Conservation (phyloP, 2,329 filamentous ascomycete genomes). For the Elsinoe necatrix region DNA sequence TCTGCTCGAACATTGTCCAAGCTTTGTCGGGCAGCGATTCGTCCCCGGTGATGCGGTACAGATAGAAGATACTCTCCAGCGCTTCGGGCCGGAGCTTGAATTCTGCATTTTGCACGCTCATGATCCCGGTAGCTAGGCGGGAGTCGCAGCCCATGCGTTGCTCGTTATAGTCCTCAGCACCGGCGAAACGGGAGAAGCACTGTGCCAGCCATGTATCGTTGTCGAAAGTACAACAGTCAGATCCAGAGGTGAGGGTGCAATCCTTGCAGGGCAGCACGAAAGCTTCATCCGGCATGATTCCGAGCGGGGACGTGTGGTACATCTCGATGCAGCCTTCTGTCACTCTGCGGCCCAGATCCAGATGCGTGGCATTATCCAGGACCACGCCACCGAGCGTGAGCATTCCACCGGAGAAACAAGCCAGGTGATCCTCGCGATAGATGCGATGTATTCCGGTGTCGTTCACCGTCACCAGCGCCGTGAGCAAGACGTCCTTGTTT, state of each 20-base stretch:
- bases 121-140: conserved; percentile 48
- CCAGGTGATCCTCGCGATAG: conserved; percentile 50
- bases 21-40: conserved; percentile 56
- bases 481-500: conserved; percentile 40
- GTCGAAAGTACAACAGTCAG: conserved; percentile 31
- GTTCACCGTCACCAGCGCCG: conserved; percentile 36
- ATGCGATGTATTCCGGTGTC: conserved; percentile 23
- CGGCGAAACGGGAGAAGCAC: conserved; percentile 20
- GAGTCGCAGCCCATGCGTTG: conserved; percentile 30
- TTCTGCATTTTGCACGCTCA: conserved; percentile 45
- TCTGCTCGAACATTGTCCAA: conserved; percentile 63
- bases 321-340: conserved; percentile 57
- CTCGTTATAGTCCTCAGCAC: conserved; percentile 14
- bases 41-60: conserved; percentile 66
- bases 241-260: conserved; percentile 22
- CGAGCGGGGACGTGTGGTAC: conserved; percentile 49
- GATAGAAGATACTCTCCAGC: conserved; percentile 70
- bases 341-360: conserved; percentile 49
- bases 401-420: conserved; percentile 64
- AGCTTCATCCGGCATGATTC: conserved; percentile 55
- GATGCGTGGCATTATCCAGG: conserved; percentile 46
- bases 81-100: conserved; percentile 68
- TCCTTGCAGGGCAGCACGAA: conserved; percentile 38
- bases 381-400: conserved; percentile 59
- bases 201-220: conserved; percentile 33